A percentile compares a stretch with the other conserved stretches of the same genome.
These are phyloP conservation scores for Paramecium pentaurelia DNA, from an alignment of 73 alveolate genomes.

Conservation along the genomic window DNA sequence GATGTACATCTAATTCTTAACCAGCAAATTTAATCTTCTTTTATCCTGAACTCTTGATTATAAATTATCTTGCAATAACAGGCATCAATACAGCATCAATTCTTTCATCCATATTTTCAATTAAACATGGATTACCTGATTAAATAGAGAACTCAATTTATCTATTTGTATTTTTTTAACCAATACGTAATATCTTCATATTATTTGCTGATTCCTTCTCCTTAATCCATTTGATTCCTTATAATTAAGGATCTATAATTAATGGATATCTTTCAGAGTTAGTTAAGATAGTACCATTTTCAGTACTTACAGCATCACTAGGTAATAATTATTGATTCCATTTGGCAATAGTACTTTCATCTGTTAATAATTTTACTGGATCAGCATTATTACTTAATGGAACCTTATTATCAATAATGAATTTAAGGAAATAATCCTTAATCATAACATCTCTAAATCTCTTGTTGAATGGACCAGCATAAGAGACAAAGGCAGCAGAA, in stretches of 20 bases:
- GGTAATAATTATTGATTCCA: constrained; percentile 99
- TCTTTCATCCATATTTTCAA: constrained; percentile 98
- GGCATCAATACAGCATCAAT: constrained; percentile 99
- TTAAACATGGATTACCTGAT: constrained; percentile 96
- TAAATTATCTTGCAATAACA: constrained; percentile 91
- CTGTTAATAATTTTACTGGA: constrained; percentile 95
- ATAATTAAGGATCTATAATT: constrained; percentile 98
- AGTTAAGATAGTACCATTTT: constrained; percentile 96
- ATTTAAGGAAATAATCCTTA: constrained; percentile 90
- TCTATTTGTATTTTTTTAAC: constrained; percentile 53
- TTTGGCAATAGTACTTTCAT: constrained; percentile 97
- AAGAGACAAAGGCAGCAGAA: constrained; percentile 98
- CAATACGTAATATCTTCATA: constrained; percentile 76
- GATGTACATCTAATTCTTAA: constrained; percentile 92
- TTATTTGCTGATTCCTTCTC: constrained; percentile 93
- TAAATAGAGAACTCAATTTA: constrained; percentile 74
- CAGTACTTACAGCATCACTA: constrained; percentile 98
- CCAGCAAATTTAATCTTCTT: constrained; percentile 96
- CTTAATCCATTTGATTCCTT: constrained; percentile 97
- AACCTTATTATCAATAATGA: constrained; percentile 90
- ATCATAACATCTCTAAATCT: constrained; percentile 93
- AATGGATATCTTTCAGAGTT: constrained; percentile 98
- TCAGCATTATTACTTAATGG: constrained; percentile 97
- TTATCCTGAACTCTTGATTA: constrained; percentile 79
- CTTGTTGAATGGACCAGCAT: constrained; percentile 99